Conservation (phyloP, 2,329 filamentous ascomycete species). For the Aspergillus sp. region DNA sequence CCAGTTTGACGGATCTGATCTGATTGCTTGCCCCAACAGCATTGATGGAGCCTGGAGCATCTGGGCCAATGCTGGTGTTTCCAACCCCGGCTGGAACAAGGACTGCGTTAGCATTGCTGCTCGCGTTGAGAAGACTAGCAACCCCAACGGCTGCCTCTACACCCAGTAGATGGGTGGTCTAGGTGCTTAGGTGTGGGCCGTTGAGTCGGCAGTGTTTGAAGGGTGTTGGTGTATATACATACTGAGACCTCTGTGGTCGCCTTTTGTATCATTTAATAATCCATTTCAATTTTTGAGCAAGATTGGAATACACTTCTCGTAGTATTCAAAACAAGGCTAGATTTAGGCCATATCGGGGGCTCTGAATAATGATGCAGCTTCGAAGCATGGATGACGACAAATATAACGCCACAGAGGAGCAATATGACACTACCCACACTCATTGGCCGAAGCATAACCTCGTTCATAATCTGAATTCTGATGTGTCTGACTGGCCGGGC, state of each 20-base stretch:
- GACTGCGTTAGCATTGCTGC: slow-evolving; percentile 34
- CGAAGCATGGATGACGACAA: neutral
- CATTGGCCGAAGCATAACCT: neutral
- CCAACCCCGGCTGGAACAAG: slow-evolving; percentile 29
- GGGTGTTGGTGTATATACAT: too few species aligned
- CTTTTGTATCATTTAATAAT: too few species aligned
- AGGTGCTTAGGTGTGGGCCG: too few species aligned
- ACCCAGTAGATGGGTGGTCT: slow-evolving; percentile 17
- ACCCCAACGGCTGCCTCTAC: slow-evolving; percentile 26
- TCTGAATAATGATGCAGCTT: too few species aligned
- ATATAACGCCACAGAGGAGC: neutral
- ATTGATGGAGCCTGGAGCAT: slow-evolving; percentile 43
- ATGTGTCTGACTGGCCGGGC: neutral
- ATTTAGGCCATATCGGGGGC: too few species aligned
- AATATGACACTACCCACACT: neutral
- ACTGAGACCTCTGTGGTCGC: too few species aligned
- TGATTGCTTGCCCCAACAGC: slow-evolving; percentile 55
- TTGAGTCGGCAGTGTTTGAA: too few species aligned
- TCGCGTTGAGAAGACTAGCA: slow-evolving; percentile 19
- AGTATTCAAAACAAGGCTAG: too few species aligned
- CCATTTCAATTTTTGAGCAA: too few species aligned
- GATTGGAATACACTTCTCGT: too few species aligned
- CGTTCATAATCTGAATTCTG: neutral
- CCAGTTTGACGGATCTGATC: slow-evolving; percentile 42
- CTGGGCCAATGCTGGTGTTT: slow-evolving; percentile 26